A percentile compares a stretch with the other conserved stretches of the same genome.
phyloP scores from a whole-genome alignment of 371 early-diverging fungal species.

The Smittium culicis region DNA sequence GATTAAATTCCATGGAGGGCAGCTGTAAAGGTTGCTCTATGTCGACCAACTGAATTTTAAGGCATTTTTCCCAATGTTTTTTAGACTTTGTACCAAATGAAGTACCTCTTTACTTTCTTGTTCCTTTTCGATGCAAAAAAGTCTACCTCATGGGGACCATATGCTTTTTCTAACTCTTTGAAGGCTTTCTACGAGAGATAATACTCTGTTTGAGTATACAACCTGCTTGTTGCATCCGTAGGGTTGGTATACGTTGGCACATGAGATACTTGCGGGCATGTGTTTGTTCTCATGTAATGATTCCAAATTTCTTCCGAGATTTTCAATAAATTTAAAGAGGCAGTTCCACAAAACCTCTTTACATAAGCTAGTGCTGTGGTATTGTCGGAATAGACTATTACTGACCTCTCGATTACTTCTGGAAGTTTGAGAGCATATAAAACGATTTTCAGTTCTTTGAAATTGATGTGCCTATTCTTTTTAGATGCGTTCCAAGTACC shows the following conservation, averaged over 20 bases:
- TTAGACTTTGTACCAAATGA: neutral
- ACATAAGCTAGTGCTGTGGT: neutral
- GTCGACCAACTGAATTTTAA: too few species aligned
- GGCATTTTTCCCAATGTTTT: too few species aligned
- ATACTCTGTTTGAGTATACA: neutral
- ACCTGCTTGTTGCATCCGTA: neutral
- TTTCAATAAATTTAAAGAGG: neutral
- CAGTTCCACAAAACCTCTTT: neutral
- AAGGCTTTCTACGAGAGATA: neutral
- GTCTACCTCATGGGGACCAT: neutral
- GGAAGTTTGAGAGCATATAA: neutral
- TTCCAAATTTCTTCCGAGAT: neutral
- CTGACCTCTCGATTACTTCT: neutral
- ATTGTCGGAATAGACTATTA: neutral
- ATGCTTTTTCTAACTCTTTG: neutral
- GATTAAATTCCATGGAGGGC: too few species aligned
- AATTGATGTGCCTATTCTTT: neutral
- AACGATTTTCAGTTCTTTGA: neutral
- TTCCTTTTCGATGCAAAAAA: neutral
- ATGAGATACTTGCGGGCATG: neutral
- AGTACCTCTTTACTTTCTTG: neutral
- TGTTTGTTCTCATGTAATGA: constrained; percentile 1
- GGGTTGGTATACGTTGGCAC: neutral
- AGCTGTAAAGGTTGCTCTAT: too few species aligned
- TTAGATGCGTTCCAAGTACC: neutral